Evolutionary conservation across 1,284 basidiomycete species (phyloP), one percentile per base, ranked within the genome.

Genomic region (Trametes versicolor): DNA sequence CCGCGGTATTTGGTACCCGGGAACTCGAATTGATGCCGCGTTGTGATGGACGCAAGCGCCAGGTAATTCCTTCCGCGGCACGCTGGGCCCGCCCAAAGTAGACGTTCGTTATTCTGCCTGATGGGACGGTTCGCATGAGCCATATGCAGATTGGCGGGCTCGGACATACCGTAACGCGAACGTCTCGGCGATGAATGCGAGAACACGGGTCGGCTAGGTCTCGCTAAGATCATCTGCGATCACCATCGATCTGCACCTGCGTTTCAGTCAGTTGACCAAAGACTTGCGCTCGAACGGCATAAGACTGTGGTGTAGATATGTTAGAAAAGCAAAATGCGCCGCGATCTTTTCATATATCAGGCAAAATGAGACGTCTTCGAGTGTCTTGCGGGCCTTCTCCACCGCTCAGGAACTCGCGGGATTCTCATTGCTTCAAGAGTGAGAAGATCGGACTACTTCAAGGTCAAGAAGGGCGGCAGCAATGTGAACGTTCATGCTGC

Each of bases 21-120:
- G n/a, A 32, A 37, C 39, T 56, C 47, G 51, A 41, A 45, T 51
- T 63, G 65, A 66, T 63, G 62, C 65, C 65, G 49, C 62, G 41
- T 60, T 58, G 53, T 66, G 61, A 66, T 66, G 61, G 58, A 34
- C 32, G 53, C 15, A 59, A 36, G 34, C 55, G 47, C 57, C 34
- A 50, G 57, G 49, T 21, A 25, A 36, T 45, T 45, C 49, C 23
- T 51, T 34, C 54, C 29, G 29, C 55, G 48, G 48, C 48, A 51
- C 39, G 61, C 45, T 51, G 36, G 50, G 32, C 64, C 48, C 49
- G 64, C 64, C 47, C 41, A 50, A 50, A 39, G 25, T 37, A 25
- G 23, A 12, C 17, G 39, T 8, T 23, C 29, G 34, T 21, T 17
- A 27, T 43, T 13, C n/a, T 49, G 15, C 41, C 54, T 55, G 45